A percentile compares a stretch with the other conserved stretches of the same genome.
These are phyloP conservation scores for carrot (Daucus carota) DNA, from an alignment of 129 eudicot species.

Conservation along the genomic window DH1_v3.0 NC_030385.2:33160001-33160500, in stretches of 20 bases:
- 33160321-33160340: constrained; percentile 95
- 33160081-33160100: not conserved
- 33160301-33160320: constrained; percentile 16
- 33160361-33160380: constrained; percentile 83
- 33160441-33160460: constrained; percentile 94
- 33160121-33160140: not conserved
- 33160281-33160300: not conserved
- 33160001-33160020: constrained; percentile 94
- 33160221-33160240: constrained; percentile 12
- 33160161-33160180: not conserved
- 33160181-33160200: constrained; percentile 2
- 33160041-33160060: constrained; percentile 2
- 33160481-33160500: constrained; percentile 34
- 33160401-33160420: constrained; percentile 97
- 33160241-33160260: not conserved
- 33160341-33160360: constrained; percentile 82
- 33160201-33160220: constrained; percentile 11
- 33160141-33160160: not conserved
- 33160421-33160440: constrained; percentile 93
- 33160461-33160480: constrained; percentile 78
- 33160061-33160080: not conserved
- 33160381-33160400: constrained; percentile 91
- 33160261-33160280: not conserved
- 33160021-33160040: constrained; percentile 46
- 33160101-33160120: not conserved